Conservation (phyloP, 352 stramenopile species). For the Labyrinthula sp. region DNA sequence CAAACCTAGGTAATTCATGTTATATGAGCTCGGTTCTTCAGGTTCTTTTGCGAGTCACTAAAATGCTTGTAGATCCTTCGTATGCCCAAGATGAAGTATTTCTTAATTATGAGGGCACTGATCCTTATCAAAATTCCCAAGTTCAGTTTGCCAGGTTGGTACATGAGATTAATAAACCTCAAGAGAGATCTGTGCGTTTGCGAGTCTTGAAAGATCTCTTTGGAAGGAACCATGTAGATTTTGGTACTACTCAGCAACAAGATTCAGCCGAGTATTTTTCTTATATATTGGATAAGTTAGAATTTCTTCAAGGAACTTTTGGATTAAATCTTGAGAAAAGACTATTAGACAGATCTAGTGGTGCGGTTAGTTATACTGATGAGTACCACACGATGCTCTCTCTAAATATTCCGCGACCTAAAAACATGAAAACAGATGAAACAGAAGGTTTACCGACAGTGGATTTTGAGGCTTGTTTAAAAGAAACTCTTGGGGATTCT, state of each 20-base stretch:
- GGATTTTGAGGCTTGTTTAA: conserved; percentile 73
- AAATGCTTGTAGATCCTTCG: too few species aligned
- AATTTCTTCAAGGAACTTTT: too few species aligned
- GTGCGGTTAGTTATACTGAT: too few species aligned
- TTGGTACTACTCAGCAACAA: conserved; percentile 30
- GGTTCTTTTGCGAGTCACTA: conserved; percentile 49
- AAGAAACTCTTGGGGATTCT: conserved; percentile 49
- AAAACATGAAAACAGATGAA: conserved; percentile 51
- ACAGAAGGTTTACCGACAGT: conserved; percentile 69
- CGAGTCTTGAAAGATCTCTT: conserved; percentile 31
- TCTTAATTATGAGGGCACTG: too few species aligned
- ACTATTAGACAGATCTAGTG: too few species aligned
- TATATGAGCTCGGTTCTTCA: conserved; percentile 96
- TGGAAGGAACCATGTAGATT: conserved; percentile 21
- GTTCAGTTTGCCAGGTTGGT: too few species aligned
- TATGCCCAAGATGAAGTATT: neutral
- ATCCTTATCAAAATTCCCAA: too few species aligned
- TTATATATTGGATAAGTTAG: conserved; percentile 75
- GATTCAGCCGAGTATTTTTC: conserved; percentile 76
- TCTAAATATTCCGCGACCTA: conserved; percentile 59
- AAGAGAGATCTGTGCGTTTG: neutral
- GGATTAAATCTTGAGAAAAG: too few species aligned
- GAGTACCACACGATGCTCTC: conserved; percentile 55
- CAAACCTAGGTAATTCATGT: conserved; percentile 98
- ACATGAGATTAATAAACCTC: neutral